These are phyloP conservation scores for Wallemia hederae DNA, from an alignment of 1,284 basidiomycete genomes.

Conservation along the genomic window DNA sequence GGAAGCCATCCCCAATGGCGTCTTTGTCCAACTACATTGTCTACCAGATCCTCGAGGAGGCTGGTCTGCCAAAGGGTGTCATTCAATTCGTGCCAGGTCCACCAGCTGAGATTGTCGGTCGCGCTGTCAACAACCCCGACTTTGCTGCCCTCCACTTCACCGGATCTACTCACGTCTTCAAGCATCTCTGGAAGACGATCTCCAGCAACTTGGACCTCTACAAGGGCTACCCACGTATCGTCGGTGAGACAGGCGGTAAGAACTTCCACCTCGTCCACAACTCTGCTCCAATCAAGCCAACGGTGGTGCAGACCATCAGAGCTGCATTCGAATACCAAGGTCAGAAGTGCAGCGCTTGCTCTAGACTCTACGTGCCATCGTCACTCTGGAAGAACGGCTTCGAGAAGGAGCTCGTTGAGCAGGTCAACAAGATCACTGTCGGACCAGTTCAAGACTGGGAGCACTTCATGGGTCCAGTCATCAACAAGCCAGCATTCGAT, in stretches of 20 bases:
- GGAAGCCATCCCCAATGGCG: conserved; percentile 91
- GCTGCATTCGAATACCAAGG: conserved; percentile 93
- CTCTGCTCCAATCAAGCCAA: conserved; percentile 58
- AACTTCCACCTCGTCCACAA: conserved; percentile 89
- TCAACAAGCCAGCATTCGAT: conserved; percentile 63
- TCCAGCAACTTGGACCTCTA: conserved; percentile 61
- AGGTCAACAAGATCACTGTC: conserved; percentile 57
- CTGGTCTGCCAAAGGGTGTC: conserved; percentile 73
- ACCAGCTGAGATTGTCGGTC: conserved; percentile 47
- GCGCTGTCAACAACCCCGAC: conserved; percentile 42
- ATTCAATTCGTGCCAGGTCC: conserved; percentile 89
- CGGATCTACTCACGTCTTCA: conserved; percentile 80
- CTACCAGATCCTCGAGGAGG: conserved; percentile 74
- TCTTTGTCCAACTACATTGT: conserved; percentile 84
- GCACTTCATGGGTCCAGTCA: conserved; percentile 89
- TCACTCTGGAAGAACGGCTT: conserved; percentile 51
- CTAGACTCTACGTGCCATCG: conserved; percentile 61
- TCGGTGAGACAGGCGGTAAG: conserved; percentile 91
- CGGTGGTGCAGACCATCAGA: conserved; percentile 63
- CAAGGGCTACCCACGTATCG: conserved; percentile 68
- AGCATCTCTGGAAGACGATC: conserved; percentile 87
- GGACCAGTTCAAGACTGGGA: conserved; percentile 47
- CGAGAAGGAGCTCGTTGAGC: conserved; percentile 52
- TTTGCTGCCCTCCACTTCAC: conserved; percentile 93
- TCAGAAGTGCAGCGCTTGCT: conserved; percentile 91